phyloP scores from a whole-genome alignment of 2,329 filamentous ascomycete genomes.

The Fusarium sp. region DNA sequence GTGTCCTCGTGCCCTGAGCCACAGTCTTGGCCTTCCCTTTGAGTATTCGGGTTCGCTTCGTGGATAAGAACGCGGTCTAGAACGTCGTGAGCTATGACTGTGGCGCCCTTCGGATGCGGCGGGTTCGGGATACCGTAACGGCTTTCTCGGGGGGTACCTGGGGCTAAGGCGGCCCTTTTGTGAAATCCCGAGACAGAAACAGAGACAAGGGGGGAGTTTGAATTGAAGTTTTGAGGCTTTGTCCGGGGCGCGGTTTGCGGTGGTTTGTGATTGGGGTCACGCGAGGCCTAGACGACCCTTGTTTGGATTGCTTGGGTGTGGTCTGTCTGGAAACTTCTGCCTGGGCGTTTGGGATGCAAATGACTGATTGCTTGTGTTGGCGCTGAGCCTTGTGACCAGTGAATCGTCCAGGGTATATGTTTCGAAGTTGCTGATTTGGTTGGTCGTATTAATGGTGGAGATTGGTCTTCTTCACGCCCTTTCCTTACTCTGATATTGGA shows the following conservation, averaged over 20 bases:
- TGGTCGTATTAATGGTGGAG: slow-evolving; percentile 7
- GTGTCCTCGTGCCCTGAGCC: slow-evolving; percentile 47
- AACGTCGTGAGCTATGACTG: slow-evolving; percentile 20
- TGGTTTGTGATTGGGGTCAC: slow-evolving; percentile 27
- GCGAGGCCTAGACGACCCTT: slow-evolving; percentile 4
- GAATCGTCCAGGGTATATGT: slow-evolving; percentile 20
- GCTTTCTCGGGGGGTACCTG: background rate
- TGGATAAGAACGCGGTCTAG: slow-evolving; percentile 28
- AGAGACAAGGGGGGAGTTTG: slow-evolving; percentile 11
- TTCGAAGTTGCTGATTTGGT: slow-evolving; percentile 5
- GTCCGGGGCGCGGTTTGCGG: slow-evolving; percentile 7
- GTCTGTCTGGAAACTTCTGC: slow-evolving; percentile 8
- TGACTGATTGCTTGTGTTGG: slow-evolving; percentile 21
- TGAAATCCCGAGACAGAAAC: slow-evolving; percentile 13
- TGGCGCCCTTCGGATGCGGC: slow-evolving; percentile 37
- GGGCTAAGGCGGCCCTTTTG: slow-evolving; percentile 1
- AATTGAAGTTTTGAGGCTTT: slow-evolving; percentile 2
- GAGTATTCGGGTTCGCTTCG: background rate
- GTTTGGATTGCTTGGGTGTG: slow-evolving; percentile 3
- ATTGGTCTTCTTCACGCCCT: background rate
- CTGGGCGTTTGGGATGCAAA: slow-evolving; percentile 3
- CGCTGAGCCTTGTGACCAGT: slow-evolving; percentile 19
- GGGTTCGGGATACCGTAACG: slow-evolving; percentile 32
- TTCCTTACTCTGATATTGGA: background rate
- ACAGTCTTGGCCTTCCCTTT: slow-evolving; percentile 29